Conservation (phyloP, 768 basidiomycete genomes). For the Jaapia argillacea region DNA sequence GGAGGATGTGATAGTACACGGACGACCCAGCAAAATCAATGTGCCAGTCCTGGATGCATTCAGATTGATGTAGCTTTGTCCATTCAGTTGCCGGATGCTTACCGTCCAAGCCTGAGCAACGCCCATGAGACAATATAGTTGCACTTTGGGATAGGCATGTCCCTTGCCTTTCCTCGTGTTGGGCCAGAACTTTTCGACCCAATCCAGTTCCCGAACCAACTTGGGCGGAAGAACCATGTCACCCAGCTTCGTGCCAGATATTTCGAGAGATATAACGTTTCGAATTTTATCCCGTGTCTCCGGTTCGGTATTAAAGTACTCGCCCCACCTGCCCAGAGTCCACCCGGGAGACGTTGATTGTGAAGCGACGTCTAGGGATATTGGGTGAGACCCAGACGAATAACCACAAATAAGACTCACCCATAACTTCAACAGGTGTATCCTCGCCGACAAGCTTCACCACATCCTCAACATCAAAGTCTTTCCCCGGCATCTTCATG, state of each 20-base stretch:
- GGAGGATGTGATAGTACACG: slow-evolving; percentile 93
- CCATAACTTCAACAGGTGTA: slow-evolving; percentile 84
- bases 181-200: slow-evolving; percentile 97
- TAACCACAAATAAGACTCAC: slow-evolving; percentile 25
- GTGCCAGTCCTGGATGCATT: slow-evolving; percentile 77
- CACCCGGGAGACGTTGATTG: slow-evolving; percentile 82
- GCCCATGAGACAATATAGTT: slow-evolving; percentile 95
- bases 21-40: slow-evolving; percentile 96
- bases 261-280: slow-evolving; percentile 94
- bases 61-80: slow-evolving; percentile 1
- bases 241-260: slow-evolving; percentile 77
- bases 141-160: slow-evolving; percentile 83
- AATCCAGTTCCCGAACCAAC: slow-evolving; percentile 83
- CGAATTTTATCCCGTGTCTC: slow-evolving; percentile 73
- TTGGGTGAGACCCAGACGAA: slow-evolving; percentile 7
- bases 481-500: slow-evolving; percentile 74
- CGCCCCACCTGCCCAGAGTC: slow-evolving; percentile 87
- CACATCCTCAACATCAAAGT: slow-evolving; percentile 73
- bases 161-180: slow-evolving; percentile 57
- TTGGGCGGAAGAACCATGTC: slow-evolving; percentile 75
- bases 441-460: slow-evolving; percentile 72
- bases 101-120: slow-evolving; percentile 93
- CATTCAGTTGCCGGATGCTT: slow-evolving; percentile 16
- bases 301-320: slow-evolving; percentile 67
- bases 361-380: slow-evolving; percentile 64